These are phyloP conservation scores for Discostella pseudostelligera DNA, from an alignment of 108 stramenopile genomes.

Conservation along the genomic window DNA sequence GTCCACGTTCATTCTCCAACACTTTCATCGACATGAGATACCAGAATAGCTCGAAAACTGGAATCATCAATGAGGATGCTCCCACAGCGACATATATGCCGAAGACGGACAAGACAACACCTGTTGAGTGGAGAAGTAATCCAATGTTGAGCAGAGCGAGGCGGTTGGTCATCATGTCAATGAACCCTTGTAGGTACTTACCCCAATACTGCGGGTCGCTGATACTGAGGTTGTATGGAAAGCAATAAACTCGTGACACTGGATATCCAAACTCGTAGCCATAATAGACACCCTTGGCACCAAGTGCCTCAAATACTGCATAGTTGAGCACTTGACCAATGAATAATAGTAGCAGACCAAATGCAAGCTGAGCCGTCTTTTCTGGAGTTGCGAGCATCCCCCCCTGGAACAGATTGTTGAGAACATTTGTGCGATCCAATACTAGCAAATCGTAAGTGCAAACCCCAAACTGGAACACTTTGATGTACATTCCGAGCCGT, in stretches of 20 bases:
- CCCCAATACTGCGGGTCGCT: conserved; percentile 55
- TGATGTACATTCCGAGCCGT: conserved; percentile 45
- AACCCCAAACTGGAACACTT: conserved; percentile 45
- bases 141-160: not conserved
- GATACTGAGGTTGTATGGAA: conserved; percentile 52
- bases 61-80: conserved; percentile 21
- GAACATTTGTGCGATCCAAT: conserved; percentile 25
- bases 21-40: conserved; percentile 45
- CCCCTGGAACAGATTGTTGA: conserved; percentile 22
- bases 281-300: conserved; percentile 54
- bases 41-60: conserved; percentile 46
- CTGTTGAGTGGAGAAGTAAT: conserved; percentile 4
- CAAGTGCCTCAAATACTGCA: conserved; percentile 48
- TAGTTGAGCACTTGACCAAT: conserved; percentile 49
- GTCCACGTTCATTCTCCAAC: conserved; percentile 40
- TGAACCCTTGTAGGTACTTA: not conserved
- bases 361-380: conserved; percentile 20
- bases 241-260: conserved; percentile 38
- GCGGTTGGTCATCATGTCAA: not conserved
- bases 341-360: conserved; percentile 30
- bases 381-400: conserved; percentile 24
- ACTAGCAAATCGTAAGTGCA: conserved; percentile 36
- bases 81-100: conserved; percentile 44
- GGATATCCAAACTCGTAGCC: conserved; percentile 54
- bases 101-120: conserved; percentile 44